Evolutionary conservation across 352 stramenopile genomes (phyloP), one percentile per base, ranked within the genome.

Genomic region (Lagenidium giganteum): DNA sequence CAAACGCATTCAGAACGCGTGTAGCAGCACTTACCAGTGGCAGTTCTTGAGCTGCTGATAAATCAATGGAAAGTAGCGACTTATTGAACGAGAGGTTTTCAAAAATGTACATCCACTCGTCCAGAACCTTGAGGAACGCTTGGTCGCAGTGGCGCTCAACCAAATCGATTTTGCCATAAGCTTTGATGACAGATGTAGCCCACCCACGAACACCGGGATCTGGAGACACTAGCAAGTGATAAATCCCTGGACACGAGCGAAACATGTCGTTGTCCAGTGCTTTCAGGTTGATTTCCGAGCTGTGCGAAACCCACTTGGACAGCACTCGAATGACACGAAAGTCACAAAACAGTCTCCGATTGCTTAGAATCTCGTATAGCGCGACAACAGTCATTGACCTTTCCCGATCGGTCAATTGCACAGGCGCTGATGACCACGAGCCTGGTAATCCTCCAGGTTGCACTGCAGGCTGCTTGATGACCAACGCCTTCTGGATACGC

Each of bases 41-140:
- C 4, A 95, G 50, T n/a, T 87, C 68, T 53, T 85, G 54, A 6
- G 77, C 86, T n/a, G 69, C 63, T 18, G 65, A 63, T n/a, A 93
- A 40, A 16, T 87, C 77, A 14, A 95, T 54, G 23, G 56, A 74
- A 14, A 90, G 50, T 25, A 90, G 55, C 3, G 70, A 56, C 35
- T 64, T 67, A 28, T 95, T 91, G 51, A 90, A 95, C 8, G 64
- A 68, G 52, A 62, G 57, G 28, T 68, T 91, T 54, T 95, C 83
- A 18, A 95, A 28, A 31, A 93, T 75, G 41, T 80, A 95, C 76
- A 90, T 88, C 78, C 82, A 92, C 47, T 95, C 83, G 35, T 95
- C 80, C 24, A 95, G 56, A 17, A 90, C 79, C 28, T 70, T 66
- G 25, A 90, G 55, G 28, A 88, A 77, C 25, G 61, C 55, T 22